Conservation (phyloP, 169 alveolate species). For the Eimeria tenella region DNA sequence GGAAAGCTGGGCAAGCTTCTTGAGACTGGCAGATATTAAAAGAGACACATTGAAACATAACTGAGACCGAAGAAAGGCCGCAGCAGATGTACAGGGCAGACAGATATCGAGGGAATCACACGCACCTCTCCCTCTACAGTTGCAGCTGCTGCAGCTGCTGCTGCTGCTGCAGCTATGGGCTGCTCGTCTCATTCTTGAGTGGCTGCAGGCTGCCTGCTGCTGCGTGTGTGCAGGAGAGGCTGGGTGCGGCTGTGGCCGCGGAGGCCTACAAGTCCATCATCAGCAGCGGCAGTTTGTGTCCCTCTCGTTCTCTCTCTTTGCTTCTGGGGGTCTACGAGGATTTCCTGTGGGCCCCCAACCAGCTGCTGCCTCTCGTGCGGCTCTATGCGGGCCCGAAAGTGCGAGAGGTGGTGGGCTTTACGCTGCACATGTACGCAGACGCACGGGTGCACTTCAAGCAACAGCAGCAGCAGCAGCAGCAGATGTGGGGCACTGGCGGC, state of each 20-base stretch:
- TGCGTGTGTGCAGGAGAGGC: not conserved
- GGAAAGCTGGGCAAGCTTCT: not conserved
- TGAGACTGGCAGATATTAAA: not conserved
- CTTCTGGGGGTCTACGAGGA: slow-evolving; percentile 68
- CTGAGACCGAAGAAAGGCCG: too few species aligned
- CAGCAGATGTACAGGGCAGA: too few species aligned
- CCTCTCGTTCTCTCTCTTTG: slow-evolving; percentile 62
- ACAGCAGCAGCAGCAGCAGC: slow-evolving; percentile 25
- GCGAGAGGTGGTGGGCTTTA: slow-evolving; percentile 48
- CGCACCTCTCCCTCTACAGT: too few species aligned
- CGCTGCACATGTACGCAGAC: slow-evolving; percentile 48
- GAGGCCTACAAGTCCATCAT: slow-evolving; percentile 31
- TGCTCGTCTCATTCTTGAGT: too few species aligned
- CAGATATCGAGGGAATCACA: too few species aligned
- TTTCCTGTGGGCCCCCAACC: slow-evolving; percentile 50
- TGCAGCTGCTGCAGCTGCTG: too few species aligned
- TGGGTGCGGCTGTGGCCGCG: not conserved
- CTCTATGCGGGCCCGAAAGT: slow-evolving; percentile 48
- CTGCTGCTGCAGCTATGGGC: too few species aligned
- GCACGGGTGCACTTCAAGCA: not conserved
- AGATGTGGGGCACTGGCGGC: not conserved
- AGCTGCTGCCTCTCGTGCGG: slow-evolving; percentile 71
- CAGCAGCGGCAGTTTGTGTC: slow-evolving; percentile 68
- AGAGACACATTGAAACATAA: too few species aligned
- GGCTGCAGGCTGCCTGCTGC: too few species aligned